A percentile compares a stretch with the other conserved stretches of the same genome.
Evolutionary conservation across 805 yeast genomes (phyloP).

Genomic region (Saccharomycopsis oosterbeekiorum): DNA sequence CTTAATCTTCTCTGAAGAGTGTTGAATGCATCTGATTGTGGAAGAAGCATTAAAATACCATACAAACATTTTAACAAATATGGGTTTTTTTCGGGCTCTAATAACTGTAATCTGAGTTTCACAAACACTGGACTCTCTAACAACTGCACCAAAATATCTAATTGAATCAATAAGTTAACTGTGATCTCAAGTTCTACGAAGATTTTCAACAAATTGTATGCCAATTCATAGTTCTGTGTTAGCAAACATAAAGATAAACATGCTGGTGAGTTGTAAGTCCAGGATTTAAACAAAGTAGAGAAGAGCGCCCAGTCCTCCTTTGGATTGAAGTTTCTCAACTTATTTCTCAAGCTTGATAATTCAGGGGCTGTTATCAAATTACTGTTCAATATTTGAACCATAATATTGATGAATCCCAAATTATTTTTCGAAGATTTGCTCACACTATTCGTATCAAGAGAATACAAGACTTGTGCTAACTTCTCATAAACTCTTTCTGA

Average conservation of each 20-base stretch:
- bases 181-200: slow-evolving; percentile 76
- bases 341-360: slow-evolving; percentile 55
- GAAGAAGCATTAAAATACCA: slow-evolving; percentile 87
- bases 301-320: slow-evolving; percentile 61
- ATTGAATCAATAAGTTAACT: slow-evolving; percentile 69
- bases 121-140: slow-evolving; percentile 91
- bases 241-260: slow-evolving; percentile 75
- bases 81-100: slow-evolving; percentile 78
- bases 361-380: slow-evolving; percentile 83
- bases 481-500: slow-evolving; percentile 79
- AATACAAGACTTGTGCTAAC: slow-evolving; percentile 56
- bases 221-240: slow-evolving; percentile 81
- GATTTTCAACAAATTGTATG: slow-evolving; percentile 71
- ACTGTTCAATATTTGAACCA: slow-evolving; percentile 81
- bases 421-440: slow-evolving; percentile 29
- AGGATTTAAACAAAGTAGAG: slow-evolving; percentile 67
- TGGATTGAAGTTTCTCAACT: slow-evolving; percentile 53
- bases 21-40: slow-evolving; percentile 87
- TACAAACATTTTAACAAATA: slow-evolving; percentile 78
- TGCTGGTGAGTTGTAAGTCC: slow-evolving; percentile 90
- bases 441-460: slow-evolving; percentile 31
- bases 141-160: slow-evolving; percentile 82
- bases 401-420: slow-evolving; percentile 60
- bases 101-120: slow-evolving; percentile 72
- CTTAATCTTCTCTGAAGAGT: slow-evolving; percentile 67